These are phyloP conservation scores for Xylaria digitata DNA, from an alignment of 2,329 filamentous ascomycete genomes.

Conservation along the genomic window DNA sequence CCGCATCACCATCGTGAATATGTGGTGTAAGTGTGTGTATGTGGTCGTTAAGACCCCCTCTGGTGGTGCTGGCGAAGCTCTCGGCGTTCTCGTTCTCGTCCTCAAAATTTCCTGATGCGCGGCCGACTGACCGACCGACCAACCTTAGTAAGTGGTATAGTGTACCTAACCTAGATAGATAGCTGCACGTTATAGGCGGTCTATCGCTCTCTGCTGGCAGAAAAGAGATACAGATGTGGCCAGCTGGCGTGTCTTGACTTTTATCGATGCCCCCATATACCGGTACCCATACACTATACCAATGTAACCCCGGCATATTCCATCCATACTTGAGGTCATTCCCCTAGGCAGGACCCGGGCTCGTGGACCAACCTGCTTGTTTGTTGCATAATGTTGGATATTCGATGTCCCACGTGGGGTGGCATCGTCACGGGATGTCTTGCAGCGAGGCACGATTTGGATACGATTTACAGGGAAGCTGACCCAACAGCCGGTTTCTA, in stretches of 20 bases:
- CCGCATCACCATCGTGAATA: conserved; percentile 52
- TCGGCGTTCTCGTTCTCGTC: conserved; percentile 18
- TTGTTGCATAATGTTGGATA: not conserved
- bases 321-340: no score
- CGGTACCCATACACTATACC: no score
- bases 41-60: conserved; percentile 19
- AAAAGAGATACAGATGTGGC: not conserved
- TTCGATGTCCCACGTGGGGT: conserved; percentile 6
- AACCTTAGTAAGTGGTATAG: no score
- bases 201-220: conserved; percentile 4
- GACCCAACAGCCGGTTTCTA: not conserved
- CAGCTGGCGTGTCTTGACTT: conserved; percentile 5
- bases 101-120: conserved; percentile 34
- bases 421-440: not conserved
- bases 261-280: no score
- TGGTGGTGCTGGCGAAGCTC: conserved; percentile 22
- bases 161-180: not conserved
- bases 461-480: not conserved
- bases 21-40: conserved; percentile 9
- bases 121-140: not conserved
- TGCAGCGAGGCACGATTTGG: not conserved
- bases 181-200: not conserved
- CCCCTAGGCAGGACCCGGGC: no score
- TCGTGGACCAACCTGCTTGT: no score
- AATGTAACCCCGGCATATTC: no score